Base-by-base conservation (phyloP, 1,284 basidiomycete species). In the Ustilago curta region DNA sequence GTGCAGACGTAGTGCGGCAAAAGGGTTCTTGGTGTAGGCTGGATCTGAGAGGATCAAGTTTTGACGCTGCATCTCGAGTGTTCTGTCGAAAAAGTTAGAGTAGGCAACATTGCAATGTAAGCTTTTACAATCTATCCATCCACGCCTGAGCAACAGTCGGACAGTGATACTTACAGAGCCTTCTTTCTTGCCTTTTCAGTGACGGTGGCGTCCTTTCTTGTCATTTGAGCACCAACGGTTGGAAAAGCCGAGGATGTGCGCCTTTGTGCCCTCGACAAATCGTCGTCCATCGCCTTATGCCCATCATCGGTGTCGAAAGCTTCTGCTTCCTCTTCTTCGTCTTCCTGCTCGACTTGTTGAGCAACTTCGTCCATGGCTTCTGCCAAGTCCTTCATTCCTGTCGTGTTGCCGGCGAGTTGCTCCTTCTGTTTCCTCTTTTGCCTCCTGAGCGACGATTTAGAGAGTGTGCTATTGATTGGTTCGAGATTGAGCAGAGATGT, bases 1-100 rank as follows among this genome's bases (percentile, higher is more conserved):
- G 42, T 83, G 82, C 1, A 76, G 68, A 18, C 82, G 74, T 2
- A 83, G 76, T 12, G 82, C 82, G 8, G 77, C 80, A 43, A 83
- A 83, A 8, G 82, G 82, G 42, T 73, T 74, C 32, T 61, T 63
- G 37, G 70, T 63, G 58, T 76, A 79, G 14, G 78, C 69, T 27
- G 78, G 66, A 45, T 83, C 79, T 3, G 74, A 59, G 19, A 83
- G 57, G 35, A 83, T 82, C 37, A 74, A 51, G 25, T 75, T 70
- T 51, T 83, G 82, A 18, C 82, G 80, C 23, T 69, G 64, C 57
- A 68, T 63, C 35, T 83, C 82, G n/a, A 74, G 47, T 3, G 70
- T 47, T 18, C 78, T 79, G 68, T 59, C n/a, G 35, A 27, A 12
- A 14, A 11, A 27, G n/a, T n/a, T 29, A 23, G 29, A 21, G 12